A percentile compares a stretch with the other conserved stretches of the same genome.
Evolutionary conservation across 768 basidiomycete species (phyloP).

Genomic region (Leccinum imitatum): DNA sequence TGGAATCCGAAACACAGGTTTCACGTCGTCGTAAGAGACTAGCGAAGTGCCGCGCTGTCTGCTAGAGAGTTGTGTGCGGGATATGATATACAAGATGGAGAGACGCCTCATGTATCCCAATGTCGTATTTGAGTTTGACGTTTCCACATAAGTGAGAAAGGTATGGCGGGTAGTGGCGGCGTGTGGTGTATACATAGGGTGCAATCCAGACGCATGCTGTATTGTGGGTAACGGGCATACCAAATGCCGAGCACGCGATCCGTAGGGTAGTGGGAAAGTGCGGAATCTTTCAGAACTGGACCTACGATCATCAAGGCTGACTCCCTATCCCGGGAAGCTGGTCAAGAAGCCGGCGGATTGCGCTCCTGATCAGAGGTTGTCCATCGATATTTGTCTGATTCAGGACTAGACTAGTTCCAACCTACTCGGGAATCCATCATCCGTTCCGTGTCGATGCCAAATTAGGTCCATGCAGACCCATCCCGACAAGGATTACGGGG

Average conservation of each 20-base stretch:
- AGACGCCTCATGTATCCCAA: neutral
- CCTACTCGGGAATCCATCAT: conserved; percentile 1
- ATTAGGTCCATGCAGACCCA: neutral
- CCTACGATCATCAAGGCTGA: neutral
- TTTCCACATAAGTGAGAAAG: neutral
- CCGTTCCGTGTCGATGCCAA: neutral
- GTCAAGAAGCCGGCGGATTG: neutral
- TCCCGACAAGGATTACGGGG: neutral
- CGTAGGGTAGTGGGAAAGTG: neutral
- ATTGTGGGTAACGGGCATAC: neutral
- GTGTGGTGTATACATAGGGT: neutral
- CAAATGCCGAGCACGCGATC: neutral
- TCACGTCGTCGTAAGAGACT: conserved; percentile 6
- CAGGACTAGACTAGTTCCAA: neutral
- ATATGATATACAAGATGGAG: neutral
- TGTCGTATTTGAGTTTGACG: neutral
- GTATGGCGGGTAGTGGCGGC: neutral
- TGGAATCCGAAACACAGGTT: neutral
- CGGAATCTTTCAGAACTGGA: neutral
- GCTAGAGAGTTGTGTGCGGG: neutral
- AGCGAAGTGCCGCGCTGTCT: neutral
- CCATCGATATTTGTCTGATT: neutral
- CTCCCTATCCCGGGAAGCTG: neutral
- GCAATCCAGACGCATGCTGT: neutral
- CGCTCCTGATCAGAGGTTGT: neutral